Conservation (phyloP, 2,329 filamentous ascomycete genomes). For the Chaetoscypha palmicola region DNA sequence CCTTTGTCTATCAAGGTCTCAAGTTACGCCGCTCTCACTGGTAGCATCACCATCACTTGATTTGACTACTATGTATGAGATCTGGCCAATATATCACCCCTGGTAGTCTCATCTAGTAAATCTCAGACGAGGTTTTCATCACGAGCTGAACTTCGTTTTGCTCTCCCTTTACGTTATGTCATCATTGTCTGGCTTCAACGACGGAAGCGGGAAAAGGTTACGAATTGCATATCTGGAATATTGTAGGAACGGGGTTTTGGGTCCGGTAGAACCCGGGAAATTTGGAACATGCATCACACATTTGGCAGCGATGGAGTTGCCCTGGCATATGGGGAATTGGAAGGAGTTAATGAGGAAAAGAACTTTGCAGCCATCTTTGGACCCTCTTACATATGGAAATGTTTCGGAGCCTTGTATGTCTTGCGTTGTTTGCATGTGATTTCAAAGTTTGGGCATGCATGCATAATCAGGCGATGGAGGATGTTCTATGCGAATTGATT, state of each 20-base stretch:
- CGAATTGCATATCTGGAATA: not conserved
- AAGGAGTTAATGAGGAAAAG: not conserved
- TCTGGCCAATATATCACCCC: not conserved
- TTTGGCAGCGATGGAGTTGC: not conserved
- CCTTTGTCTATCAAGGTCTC: constrained; percentile 28
- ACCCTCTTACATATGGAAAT: too few species aligned
- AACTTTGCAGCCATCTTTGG: not conserved
- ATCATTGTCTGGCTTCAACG: not conserved
- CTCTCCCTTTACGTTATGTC: not conserved
- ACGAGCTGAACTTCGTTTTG: not conserved
- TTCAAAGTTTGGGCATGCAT: not conserved
- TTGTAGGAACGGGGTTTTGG: not conserved
- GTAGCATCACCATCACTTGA: constrained; percentile 26
- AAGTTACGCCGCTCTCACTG: constrained; percentile 22
- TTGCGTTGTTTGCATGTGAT: not conserved
- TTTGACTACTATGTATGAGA: not conserved
- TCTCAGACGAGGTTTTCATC: not conserved
- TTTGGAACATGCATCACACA: not conserved
- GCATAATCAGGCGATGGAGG: too few species aligned
- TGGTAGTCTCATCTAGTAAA: not conserved
- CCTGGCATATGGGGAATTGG: not conserved
- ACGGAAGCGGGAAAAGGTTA: not conserved
- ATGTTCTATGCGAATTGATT: too few species aligned
- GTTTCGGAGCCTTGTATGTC: not conserved
- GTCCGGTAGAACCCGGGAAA: not conserved